Base-by-base conservation (phyloP, 345 rosid species). In the Mallotus nudiflorus region DNA sequence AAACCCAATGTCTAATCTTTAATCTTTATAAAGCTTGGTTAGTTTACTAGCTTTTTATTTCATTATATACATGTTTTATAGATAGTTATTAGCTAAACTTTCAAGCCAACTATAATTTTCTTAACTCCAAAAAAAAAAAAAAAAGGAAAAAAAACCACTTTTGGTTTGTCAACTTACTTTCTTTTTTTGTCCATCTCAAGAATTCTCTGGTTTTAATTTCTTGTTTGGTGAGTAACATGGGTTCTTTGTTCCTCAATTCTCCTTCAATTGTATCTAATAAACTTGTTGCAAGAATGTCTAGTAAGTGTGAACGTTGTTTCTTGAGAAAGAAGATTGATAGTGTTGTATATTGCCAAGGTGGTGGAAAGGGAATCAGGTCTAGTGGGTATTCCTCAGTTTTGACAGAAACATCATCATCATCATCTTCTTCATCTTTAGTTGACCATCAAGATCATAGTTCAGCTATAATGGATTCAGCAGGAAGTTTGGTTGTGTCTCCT, bases 161-260 rank as follows among this genome's bases (percentile, higher is more conserved):
- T 37, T 53, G 55, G 73, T 69, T 72, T 62, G 57, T 67, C 68
- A 19, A 35, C 53, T 54, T n/a, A n/a, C n/a, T n/a, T n/a, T n/a
- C n/a, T 59, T 62, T 51, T 44, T 59, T 68, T 71, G 54, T 44
- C 42, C 74, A 15, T 62, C 64, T 75, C 79, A 71, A 65, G 75
- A n/a, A n/a, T 67, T 62, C 74, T 55, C 65, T 79, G 75, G 50
- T 65, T 33, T 33, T 33, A 42, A 42, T 8, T 76, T 66, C 63
- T 78, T 85, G 70, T 69, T 75, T 82, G n/a, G n/a, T n/a, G n/a
- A n/a, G 65, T 68, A 69, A 73, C 67, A 93, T 87, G 98, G 97
- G 88, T 72, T 85, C 93, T 68, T 81, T 88, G 73, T 89, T 86
- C 87, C 80, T 89, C 73, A 81, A 75, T 72, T 82, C 84, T 72